Conservation (phyloP, 2,329 filamentous ascomycete species). For the Phyllosticta ampelicida region DNA sequence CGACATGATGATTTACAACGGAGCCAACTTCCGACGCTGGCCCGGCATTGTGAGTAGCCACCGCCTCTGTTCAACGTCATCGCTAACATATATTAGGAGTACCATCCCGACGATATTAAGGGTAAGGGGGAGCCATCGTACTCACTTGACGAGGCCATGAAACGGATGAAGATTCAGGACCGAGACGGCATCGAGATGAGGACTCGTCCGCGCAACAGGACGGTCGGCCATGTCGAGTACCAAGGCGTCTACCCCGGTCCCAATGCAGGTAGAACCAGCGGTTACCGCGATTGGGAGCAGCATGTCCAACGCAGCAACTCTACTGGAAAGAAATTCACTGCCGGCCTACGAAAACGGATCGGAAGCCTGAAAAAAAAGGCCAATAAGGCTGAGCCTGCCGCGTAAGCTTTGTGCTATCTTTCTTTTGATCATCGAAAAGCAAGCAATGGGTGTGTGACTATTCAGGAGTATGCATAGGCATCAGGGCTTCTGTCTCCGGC, state of each 20-base stretch:
- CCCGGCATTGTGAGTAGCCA: conserved; percentile 54
- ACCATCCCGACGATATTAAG: conserved; percentile 67
- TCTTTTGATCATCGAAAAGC: neutral
- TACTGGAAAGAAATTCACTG: conserved; percentile 26
- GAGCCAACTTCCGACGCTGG: conserved; percentile 70
- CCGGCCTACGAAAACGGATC: conserved; percentile 37
- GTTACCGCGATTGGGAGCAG: conserved; percentile 12
- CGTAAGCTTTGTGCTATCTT: neutral
- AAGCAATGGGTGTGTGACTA: neutral
- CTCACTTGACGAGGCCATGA: conserved; percentile 56
- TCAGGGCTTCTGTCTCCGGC: neutral
- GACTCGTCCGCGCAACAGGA: conserved; percentile 28
- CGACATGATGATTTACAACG: conserved; percentile 73
- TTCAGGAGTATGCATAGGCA: neutral
- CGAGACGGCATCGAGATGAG: conserved; percentile 34
- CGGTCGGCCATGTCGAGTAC: conserved; percentile 24
- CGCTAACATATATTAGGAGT: conserved; percentile 33
- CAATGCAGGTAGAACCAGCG: conserved; percentile 17
- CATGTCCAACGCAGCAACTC: conserved; percentile 24
- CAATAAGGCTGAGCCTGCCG: conserved; percentile 1
- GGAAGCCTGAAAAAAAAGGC: conserved; percentile 34
- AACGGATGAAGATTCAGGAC: conserved; percentile 43
- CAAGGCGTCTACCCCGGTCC: conserved; percentile 21
- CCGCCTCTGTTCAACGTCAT: conserved; percentile 9
- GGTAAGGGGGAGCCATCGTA: conserved; percentile 72